A percentile compares a stretch with the other conserved stretches of the same genome.
These are phyloP conservation scores for Camellia lanceoleosa DNA, from an alignment of 148 eudicot genomes.

Conservation along the genomic window DNA sequence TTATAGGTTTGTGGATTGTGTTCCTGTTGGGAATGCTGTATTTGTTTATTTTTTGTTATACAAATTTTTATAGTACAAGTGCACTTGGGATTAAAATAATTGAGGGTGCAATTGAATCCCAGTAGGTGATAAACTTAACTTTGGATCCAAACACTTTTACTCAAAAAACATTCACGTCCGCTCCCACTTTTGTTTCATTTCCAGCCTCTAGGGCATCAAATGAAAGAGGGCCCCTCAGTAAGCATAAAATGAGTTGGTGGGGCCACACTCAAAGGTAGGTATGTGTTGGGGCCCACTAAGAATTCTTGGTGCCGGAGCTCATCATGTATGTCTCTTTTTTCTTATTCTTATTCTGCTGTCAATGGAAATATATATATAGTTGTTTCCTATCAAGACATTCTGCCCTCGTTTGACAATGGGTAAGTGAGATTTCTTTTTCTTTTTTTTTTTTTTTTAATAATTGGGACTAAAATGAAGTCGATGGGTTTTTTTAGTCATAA, in stretches of 20 bases:
- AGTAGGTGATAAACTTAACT: constrained; percentile 18
- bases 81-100: background rate
- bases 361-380: too few species aligned
- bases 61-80: background rate
- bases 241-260: constrained; percentile 20
- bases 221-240: constrained; percentile 4
- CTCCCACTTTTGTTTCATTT: constrained; percentile 12
- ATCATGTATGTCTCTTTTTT: constrained; percentile 19
- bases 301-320: constrained; percentile 27
- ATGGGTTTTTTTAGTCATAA: too few species aligned
- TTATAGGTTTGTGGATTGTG: too few species aligned
- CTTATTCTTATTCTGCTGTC: too few species aligned
- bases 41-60: background rate
- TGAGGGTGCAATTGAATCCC: background rate
- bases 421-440: too few species aligned
- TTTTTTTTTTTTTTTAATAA: too few species aligned
- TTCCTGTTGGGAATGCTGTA: background rate
- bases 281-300: constrained; percentile 19
- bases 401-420: too few species aligned
- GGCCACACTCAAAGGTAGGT: constrained; percentile 19
- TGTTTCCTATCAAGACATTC: too few species aligned
- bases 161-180: background rate
- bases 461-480: too few species aligned
- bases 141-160: constrained; percentile 36
- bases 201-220: constrained; percentile 5